Conservation (phyloP, 257 asterid species). For the Rhazya stricta region DNA sequence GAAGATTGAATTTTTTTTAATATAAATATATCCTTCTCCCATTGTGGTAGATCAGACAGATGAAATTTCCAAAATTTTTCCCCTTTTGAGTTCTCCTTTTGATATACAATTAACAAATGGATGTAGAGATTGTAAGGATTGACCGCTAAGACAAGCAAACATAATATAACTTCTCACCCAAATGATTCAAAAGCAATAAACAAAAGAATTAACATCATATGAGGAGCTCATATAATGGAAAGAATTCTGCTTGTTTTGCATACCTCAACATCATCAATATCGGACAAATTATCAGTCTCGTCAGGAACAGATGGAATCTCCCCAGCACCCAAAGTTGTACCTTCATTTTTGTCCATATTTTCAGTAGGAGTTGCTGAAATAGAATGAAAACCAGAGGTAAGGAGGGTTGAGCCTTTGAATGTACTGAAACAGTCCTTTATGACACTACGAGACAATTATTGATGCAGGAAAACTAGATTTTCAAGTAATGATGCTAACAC, state of each 20-base stretch:
- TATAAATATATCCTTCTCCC: background rate
- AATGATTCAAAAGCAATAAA: background rate
- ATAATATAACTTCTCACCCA: background rate
- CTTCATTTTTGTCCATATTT: constrained; percentile 7
- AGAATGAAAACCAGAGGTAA: background rate
- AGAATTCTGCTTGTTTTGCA: constrained; percentile 13
- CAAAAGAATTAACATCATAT: background rate
- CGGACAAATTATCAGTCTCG: constrained; percentile 68
- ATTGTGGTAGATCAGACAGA: background rate
- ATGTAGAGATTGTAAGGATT: background rate
- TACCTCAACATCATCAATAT: constrained; percentile 78
- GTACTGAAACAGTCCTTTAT: background rate
- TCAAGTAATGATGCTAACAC: background rate
- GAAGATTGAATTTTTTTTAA: background rate
- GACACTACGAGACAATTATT: background rate
- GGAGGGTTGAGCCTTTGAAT: background rate
- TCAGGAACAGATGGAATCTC: constrained; percentile 19
- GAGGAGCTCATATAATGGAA: background rate
- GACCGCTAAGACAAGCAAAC: background rate
- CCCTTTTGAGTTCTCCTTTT: background rate
- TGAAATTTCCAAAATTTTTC: background rate
- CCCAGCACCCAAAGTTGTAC: background rate
- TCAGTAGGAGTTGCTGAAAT: constrained; percentile 3
- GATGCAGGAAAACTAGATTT: background rate
- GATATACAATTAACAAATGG: background rate